Evolutionary conservation across 305 asterid species (phyloP).

Genomic region (Vinca major): DNA sequence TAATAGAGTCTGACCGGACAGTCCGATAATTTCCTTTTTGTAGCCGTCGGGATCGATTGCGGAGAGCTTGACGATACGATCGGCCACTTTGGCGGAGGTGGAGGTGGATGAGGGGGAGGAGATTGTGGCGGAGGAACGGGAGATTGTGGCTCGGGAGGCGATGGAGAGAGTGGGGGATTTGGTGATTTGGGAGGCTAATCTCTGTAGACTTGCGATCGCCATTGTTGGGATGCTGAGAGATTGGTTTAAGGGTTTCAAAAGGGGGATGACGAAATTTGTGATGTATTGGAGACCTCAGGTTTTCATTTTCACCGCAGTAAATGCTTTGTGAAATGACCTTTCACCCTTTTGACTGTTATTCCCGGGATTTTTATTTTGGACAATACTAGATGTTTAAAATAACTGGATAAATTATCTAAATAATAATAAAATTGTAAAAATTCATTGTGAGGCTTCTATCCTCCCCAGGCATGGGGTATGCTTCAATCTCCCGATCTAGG

Average conservation of each 20-base stretch:
- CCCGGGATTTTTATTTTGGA: too few species aligned
- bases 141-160: conserved; percentile 34
- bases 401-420: too few species aligned
- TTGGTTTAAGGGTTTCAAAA: conserved; percentile 3
- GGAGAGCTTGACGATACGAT: conserved; percentile 62
- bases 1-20: conserved; percentile 72
- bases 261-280: background rate
- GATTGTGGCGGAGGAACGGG: conserved; percentile 39
- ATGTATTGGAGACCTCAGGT: background rate
- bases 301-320: background rate
- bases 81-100: conserved; percentile 61
- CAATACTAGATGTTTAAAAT: too few species aligned
- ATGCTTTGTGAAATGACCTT: background rate
- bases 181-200: conserved; percentile 44
- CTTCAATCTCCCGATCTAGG: too few species aligned
- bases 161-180: conserved; percentile 39
- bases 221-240: conserved; percentile 16
- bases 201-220: conserved; percentile 65
- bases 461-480: too few species aligned
- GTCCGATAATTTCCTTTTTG: conserved; percentile 47
- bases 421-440: too few species aligned
- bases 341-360: too few species aligned
- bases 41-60: conserved; percentile 67
- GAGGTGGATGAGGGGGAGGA: background rate
- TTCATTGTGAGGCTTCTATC: too few species aligned